Percentiles rank a stretch among this genome's conserved stretches.
These are phyloP conservation scores for Protomyces inouyei DNA, from an alignment of 1,139 yeast genomes.

Conservation along the genomic window DNA sequence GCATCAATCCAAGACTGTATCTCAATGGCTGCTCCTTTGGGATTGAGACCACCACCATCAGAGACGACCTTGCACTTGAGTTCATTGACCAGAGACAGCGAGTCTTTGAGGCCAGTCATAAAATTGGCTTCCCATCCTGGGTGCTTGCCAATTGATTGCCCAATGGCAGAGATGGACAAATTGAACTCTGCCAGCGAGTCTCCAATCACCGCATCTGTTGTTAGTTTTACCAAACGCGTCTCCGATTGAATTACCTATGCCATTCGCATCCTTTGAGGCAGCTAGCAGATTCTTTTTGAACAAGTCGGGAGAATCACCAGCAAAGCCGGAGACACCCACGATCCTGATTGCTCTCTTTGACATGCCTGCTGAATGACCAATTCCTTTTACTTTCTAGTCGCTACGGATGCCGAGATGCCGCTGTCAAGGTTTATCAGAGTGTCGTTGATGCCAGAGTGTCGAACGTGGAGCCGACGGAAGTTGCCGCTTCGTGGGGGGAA, in stretches of 20 bases:
- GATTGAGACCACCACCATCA: constrained; percentile 35
- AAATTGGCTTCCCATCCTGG: constrained; percentile 34
- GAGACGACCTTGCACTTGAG: constrained; percentile 33
- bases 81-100: constrained; percentile 29
- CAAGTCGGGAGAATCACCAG: constrained; percentile 29
- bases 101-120: constrained; percentile 27
- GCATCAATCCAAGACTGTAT: constrained; percentile 26
- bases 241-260: background rate
- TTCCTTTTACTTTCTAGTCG: no score
- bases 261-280: constrained; percentile 34
- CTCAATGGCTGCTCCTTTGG: constrained; percentile 32
- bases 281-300: constrained; percentile 27
- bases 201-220: constrained; percentile 29
- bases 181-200: constrained; percentile 36
- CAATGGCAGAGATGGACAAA: constrained; percentile 33
- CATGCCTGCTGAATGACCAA: background rate
- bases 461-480: no score
- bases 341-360: constrained; percentile 23
- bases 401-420: no score
- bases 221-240: background rate
- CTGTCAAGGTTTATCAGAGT: no score
- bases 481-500: no score
- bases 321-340: constrained; percentile 30
- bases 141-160: constrained; percentile 31
- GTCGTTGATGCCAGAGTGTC: no score